Evolutionary conservation across 2,329 filamentous ascomycete genomes (phyloP), one percentile per base, ranked within the genome.

Genomic region (Cryphonectria radicalis): DNA sequence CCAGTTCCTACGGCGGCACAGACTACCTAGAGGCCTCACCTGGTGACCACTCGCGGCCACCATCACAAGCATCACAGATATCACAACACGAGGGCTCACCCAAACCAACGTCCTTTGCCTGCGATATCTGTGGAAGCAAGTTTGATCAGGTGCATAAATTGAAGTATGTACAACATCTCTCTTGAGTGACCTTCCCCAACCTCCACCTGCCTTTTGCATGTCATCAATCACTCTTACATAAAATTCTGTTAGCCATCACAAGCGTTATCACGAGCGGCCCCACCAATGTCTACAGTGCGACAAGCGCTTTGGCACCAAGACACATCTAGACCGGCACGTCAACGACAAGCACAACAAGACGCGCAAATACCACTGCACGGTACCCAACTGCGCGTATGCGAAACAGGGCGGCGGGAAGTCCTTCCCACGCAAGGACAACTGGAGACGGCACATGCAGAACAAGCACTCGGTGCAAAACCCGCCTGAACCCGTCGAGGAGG

Each of bases 391-490:
- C 75, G 82, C 85, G 6, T 90, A 88, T 76, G 89, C 87, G n/a
- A 84, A 82, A 70, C 77, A 81, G 22, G 88, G 88, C 11, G 71
- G 71, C 22, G 86, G 87, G 69, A 89, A 88, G 73, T 86, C 85
- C 0, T 90, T 90, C 74, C 87, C 88, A 0, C 81, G 88, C 68
- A 90, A 90, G 76, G 88, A 90, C 75, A 90, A 90, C 77, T 90
- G 88, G 88, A 85, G 87, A 75, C 81, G 88, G 70, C 88, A 90
- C 76, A 89, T 90, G 87, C 81, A 84, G 50, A 89, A 89, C 77
- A 89, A 89, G 74, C 88, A 90, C 74, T 71, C 74, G 22, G 76
- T 83, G 50, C 78, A 84, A 72, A 83, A 84, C 7, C 83, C 84
- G 1, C 81, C 83, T 22, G 83, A 84, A 25, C 79, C 84, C 19